These are phyloP conservation scores for Leishmania lainsoni DNA, from an alignment of 208 protist genomes.

Conservation along the genomic window DNA sequence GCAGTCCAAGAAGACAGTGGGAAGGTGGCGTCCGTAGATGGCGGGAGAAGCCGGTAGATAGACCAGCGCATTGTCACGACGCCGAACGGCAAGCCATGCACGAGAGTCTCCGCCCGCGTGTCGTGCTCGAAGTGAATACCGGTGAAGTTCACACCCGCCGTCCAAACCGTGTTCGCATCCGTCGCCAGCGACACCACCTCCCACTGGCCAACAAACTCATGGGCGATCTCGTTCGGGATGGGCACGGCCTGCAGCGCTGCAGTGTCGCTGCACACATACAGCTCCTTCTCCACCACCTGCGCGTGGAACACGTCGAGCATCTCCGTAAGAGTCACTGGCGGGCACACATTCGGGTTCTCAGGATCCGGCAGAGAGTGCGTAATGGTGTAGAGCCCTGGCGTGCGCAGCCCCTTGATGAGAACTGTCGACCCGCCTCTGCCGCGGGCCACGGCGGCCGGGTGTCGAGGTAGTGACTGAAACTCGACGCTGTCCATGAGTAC, in stretches of 20 bases:
- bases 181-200: slow-evolving; percentile 84
- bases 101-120: slow-evolving; percentile 47
- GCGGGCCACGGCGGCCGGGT: slow-evolving; percentile 45
- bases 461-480: slow-evolving; percentile 44
- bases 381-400: slow-evolving; percentile 82
- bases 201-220: slow-evolving; percentile 77
- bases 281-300: slow-evolving; percentile 57
- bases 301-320: slow-evolving; percentile 81
- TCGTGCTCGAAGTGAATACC: slow-evolving; percentile 67
- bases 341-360: slow-evolving; percentile 62
- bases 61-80: slow-evolving; percentile 86
- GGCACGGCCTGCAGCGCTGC: slow-evolving; percentile 68
- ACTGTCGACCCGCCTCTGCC: slow-evolving; percentile 58
- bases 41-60: slow-evolving; percentile 50
- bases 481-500: slow-evolving; percentile 51
- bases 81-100: slow-evolving; percentile 83
- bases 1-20: neutral
- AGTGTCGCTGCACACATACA: slow-evolving; percentile 73
- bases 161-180: slow-evolving; percentile 53
- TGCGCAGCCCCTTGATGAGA: slow-evolving; percentile 54
- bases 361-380: slow-evolving; percentile 64
- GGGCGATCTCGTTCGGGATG: slow-evolving; percentile 58
- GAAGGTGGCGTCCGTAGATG: neutral
- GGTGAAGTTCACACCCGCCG: slow-evolving; percentile 52
- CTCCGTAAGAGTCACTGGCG: slow-evolving; percentile 54